Evolutionary conservation across 2,329 filamentous ascomycete species (phyloP), one percentile per base, ranked within the genome.

Genomic region (Trichophaea hybrida): DNA sequence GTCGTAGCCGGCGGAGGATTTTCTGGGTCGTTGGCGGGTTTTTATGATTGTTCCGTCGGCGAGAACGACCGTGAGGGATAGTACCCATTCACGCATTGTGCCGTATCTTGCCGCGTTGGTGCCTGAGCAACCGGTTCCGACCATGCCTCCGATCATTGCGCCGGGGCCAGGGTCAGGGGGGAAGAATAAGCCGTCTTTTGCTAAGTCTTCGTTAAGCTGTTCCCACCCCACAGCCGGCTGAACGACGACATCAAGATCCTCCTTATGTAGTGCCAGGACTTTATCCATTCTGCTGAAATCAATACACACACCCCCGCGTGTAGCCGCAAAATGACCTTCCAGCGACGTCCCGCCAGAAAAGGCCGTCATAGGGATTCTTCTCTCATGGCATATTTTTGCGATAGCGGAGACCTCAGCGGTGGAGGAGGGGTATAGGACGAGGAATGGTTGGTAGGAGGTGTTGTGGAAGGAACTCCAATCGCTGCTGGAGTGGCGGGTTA

Each of bases 131-230:
- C 76, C 76, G 13, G 85, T 89, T 24, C 84, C 85, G 37, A 89
- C 81, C 85, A 89, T 89, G 58, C 89, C 89, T 59, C 89, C 89
- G 68, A 96, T 95, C 83, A 88, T 88, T 62, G 89, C 89, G 15
- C 89, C 88, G 56, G 90, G 89, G 57, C 89, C 90, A 15, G 89
- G 89, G 71, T 95, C 89, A 0, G 88, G 89, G 24, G 89, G 89
- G 74, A 95, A 95, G 77, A 95, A 94, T 2, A 96, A 78, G 33
- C 85, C 85, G 61, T 88, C 77, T 53, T 82, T 77, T 5, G 75
- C 77, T 15, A 96, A 77, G 63, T 84, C 77, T 68, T 93, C 87
- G 70, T 95, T 95, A 43, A 96, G 75, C 6, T 78, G 71, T 73
- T 95, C 87, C 89, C 89, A 96, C 10, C 88, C 87, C 7, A 95